phyloP scores from a whole-genome alignment of 495 filamentous ascomycete genomes.

The Xanthoparmelia taractica region DNA sequence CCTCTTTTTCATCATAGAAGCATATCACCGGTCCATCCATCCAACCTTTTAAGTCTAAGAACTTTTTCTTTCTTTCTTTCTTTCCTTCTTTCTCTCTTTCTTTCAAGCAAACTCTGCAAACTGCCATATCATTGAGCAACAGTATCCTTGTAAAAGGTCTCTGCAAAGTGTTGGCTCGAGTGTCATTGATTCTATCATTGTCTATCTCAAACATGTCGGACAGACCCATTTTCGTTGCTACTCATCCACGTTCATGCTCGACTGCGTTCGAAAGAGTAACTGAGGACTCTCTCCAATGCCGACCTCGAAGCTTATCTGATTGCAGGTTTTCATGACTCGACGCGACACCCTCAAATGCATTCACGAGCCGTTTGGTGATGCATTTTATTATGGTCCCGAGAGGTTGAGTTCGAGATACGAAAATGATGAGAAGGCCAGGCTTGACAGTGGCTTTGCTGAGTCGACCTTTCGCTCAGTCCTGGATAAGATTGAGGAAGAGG shows the following conservation, averaged over 20 bases:
- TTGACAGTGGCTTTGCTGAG: constrained; percentile 65
- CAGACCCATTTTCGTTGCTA: constrained; percentile 85
- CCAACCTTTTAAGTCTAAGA: too few relatives aligned
- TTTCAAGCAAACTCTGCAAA: neutral
- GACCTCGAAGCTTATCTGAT: constrained; percentile 9
- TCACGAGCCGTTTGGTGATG: constrained; percentile 95
- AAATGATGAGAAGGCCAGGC: constrained; percentile 59
- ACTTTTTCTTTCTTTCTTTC: too few relatives aligned
- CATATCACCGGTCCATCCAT: too few relatives aligned
- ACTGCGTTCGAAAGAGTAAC: constrained; percentile 90
- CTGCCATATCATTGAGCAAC: neutral
- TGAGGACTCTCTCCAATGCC: neutral
- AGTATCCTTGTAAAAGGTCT: neutral
- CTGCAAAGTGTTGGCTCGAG: neutral
- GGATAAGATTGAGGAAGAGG: constrained; percentile 58
- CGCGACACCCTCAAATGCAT: constrained; percentile 68
- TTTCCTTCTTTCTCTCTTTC: too few relatives aligned
- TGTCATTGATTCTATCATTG: constrained; percentile 8
- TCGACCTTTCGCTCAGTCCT: constrained; percentile 72
- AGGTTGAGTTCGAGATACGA: constrained; percentile 68
- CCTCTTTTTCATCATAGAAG: too few relatives aligned
- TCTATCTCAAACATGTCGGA: constrained; percentile 49
- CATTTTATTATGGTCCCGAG: constrained; percentile 92
- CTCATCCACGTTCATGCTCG: constrained; percentile 87
- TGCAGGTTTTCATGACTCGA: constrained; percentile 91